phyloP scores from a whole-genome alignment of 306 rosid genomes.

The Elaeagnus macrophylla region DNA sequence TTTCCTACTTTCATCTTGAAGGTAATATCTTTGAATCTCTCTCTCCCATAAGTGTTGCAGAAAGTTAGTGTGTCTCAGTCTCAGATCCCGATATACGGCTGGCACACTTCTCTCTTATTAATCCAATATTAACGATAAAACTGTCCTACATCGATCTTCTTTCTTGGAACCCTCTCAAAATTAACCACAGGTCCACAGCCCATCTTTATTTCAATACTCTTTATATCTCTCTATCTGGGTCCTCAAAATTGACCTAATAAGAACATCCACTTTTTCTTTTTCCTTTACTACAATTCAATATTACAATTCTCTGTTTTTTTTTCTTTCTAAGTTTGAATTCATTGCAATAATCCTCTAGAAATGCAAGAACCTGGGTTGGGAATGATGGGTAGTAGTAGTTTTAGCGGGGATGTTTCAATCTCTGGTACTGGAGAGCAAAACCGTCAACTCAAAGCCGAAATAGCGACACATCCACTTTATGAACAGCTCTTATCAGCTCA shows the following conservation, averaged over 20 bases:
- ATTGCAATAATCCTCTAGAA: not conserved
- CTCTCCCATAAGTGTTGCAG: slow-evolving; percentile 42
- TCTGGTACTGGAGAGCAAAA: slow-evolving; percentile 16
- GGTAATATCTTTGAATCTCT: slow-evolving; percentile 41
- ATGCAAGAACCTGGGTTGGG: not conserved
- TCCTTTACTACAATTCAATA: too few relatives aligned
- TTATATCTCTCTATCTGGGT: too few relatives aligned
- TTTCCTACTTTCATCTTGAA: slow-evolving; percentile 31
- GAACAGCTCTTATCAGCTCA: slow-evolving; percentile 44
- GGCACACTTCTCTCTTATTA: slow-evolving; percentile 12
- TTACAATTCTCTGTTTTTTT: too few relatives aligned
- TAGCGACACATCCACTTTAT: not conserved
- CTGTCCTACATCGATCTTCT: not conserved
- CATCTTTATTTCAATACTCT: too few relatives aligned
- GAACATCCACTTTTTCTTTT: too few relatives aligned
- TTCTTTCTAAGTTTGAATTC: not conserved
- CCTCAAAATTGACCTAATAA: too few relatives aligned
- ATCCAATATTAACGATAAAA: not conserved
- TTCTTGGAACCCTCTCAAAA: too few relatives aligned
- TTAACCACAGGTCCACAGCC: too few relatives aligned
- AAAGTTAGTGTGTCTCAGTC: slow-evolving; percentile 39
- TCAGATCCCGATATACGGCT: slow-evolving; percentile 67
- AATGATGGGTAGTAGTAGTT: not conserved
- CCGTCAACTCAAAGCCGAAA: not conserved
- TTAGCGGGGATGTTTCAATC: slow-evolving; percentile 15